Evolutionary conservation across 2,329 filamentous ascomycete species (phyloP).

Genomic region (Ophiostoma sp.): DNA sequence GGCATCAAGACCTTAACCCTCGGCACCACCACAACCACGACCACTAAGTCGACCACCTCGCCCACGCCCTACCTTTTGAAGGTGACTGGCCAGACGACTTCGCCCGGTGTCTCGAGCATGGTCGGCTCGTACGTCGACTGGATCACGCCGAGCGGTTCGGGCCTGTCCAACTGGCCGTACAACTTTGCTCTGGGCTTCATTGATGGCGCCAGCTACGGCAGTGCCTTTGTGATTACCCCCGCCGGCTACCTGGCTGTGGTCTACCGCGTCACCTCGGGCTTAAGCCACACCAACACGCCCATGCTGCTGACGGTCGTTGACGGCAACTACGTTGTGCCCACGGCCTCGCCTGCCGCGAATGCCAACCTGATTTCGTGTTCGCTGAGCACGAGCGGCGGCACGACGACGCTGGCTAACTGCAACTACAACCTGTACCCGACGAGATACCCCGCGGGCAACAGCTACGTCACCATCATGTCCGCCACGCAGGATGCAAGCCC

Average conservation of each 20-base stretch:
- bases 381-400: neutral
- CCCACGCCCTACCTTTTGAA: conserved; percentile 2
- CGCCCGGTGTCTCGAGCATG: neutral
- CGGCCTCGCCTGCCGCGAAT: neutral
- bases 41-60: neutral
- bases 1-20: neutral
- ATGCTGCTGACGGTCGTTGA: neutral
- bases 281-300: neutral
- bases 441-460: neutral
- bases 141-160: neutral
- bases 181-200: conserved; percentile 9
- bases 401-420: neutral
- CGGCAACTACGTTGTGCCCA: conserved; percentile 13
- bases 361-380: neutral
- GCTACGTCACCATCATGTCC: neutral
- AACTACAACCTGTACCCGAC: conserved; percentile 14
- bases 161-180: neutral
- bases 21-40: conserved; percentile 19
- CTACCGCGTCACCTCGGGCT: neutral
- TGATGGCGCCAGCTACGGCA: neutral
- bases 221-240: neutral
- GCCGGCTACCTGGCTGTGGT: conserved; percentile 5
- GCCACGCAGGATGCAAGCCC: neutral
- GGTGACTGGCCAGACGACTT: neutral
- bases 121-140: neutral